Conservation (phyloP, 495 filamentous ascomycete genomes). For the Wilcoxina mikolae region DNA sequence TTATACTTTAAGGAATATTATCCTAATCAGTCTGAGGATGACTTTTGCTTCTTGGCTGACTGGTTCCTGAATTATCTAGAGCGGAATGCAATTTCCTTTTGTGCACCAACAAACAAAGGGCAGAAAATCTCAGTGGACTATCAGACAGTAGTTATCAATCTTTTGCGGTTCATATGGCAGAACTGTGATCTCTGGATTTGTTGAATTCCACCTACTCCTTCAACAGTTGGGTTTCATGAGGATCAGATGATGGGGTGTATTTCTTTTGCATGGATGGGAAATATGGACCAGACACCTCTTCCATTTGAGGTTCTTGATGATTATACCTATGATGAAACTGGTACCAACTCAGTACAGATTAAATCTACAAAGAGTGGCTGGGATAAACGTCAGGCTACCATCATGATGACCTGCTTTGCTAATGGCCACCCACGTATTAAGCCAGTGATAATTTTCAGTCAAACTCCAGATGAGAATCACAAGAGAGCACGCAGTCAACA, state of each 20-base stretch:
- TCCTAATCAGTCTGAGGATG: not conserved
- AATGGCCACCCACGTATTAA: too few species aligned
- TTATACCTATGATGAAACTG: not conserved
- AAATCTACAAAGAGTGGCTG: not conserved
- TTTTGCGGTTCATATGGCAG: not conserved
- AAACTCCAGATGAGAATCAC: not conserved
- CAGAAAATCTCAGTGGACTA: not conserved
- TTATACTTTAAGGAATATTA: not conserved
- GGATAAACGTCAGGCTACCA: conserved; percentile 6
- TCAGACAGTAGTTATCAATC: not conserved
- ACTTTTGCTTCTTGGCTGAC: not conserved
- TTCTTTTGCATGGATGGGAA: too few species aligned
- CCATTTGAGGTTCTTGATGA: not conserved
- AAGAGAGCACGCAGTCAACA: not conserved
- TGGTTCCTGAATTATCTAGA: not conserved
- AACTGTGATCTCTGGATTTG: not conserved
- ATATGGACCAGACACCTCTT: too few species aligned
- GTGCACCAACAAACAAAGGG: not conserved
- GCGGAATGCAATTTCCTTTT: not conserved
- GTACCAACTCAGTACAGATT: not conserved
- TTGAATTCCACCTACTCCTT: too few species aligned
- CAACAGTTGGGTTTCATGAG: too few species aligned
- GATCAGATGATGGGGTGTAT: too few species aligned
- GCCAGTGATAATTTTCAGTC: not conserved
- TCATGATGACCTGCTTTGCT: too few species aligned